Evolutionary conservation across 2,329 filamentous ascomycete species (phyloP).

Genomic region (Hypoxylon sp.): DNA sequence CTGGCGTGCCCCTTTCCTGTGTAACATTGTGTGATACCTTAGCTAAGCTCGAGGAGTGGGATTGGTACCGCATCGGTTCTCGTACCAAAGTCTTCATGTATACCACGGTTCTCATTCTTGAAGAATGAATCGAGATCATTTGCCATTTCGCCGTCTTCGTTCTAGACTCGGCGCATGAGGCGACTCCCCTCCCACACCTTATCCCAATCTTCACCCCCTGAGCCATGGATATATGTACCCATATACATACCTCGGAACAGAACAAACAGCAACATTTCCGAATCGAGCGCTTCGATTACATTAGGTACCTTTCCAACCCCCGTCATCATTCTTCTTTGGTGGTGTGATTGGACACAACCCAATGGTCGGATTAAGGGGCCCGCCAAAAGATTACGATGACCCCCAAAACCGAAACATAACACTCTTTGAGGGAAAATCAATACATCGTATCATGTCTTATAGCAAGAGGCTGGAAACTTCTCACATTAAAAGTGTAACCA

Average conservation of each 20-base stretch:
- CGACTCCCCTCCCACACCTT: neutral
- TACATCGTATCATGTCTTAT: neutral
- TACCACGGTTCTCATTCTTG: neutral
- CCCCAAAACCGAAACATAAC: no score
- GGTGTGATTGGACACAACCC: neutral
- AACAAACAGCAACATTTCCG: neutral
- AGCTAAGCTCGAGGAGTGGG: neutral
- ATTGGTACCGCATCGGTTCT: no score
- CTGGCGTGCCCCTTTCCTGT: neutral
- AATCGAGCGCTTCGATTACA: neutral
- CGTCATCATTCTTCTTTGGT: neutral
- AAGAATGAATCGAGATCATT: neutral
- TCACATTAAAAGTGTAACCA: no score
- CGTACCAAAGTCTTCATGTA: neutral
- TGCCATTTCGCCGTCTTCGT: neutral
- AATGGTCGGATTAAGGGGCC: neutral
- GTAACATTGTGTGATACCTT: neutral
- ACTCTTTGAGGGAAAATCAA: no score
- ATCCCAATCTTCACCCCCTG: neutral
- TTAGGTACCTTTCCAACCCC: no score
- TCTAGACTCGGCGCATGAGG: neutral
- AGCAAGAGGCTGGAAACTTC: neutral
- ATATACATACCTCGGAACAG: neutral
- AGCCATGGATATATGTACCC: neutral
- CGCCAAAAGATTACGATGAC: no score